Percentiles rank a stretch among this genome's conserved stretches.
Conservation (phyloP, 305 asterid species). For the Andrographis paniculata region DNA sequence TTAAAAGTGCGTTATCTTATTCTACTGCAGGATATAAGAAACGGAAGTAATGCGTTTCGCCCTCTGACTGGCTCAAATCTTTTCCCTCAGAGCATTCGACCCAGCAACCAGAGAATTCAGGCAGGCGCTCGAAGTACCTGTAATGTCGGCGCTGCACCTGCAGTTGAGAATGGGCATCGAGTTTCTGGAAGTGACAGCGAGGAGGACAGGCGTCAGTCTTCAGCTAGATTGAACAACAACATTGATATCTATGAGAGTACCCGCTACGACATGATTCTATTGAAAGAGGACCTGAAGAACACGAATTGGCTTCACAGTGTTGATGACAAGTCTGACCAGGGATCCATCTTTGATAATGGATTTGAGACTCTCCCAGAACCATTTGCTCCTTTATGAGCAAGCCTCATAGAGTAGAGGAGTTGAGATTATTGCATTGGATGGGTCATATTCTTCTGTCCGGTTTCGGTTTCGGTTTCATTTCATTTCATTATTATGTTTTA, state of each 20-base stretch:
- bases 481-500: too few species aligned
- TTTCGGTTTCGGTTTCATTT: too few species aligned
- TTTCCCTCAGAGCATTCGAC: constrained; percentile 93
- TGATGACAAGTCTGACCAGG: constrained; percentile 84
- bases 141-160: constrained; percentile 25
- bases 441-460: too few species aligned
- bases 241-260: constrained; percentile 80
- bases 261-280: constrained; percentile 75
- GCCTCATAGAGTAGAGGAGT: too few species aligned
- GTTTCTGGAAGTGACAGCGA: constrained; percentile 55
- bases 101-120: constrained; percentile 49
- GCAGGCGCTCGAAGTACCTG: constrained; percentile 25
- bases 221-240: constrained; percentile 47
- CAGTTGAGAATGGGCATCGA: constrained; percentile 46
- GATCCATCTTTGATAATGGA: constrained; percentile 73
- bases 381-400: constrained; percentile 54
- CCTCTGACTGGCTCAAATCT: constrained; percentile 69
- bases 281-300: constrained; percentile 85
- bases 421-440: too few species aligned
- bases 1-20: constrained; percentile 17
- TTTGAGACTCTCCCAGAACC: constrained; percentile 89
- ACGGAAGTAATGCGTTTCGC: constrained; percentile 52
- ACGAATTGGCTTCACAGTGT: constrained; percentile 83
- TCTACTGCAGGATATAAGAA: constrained; percentile 69
- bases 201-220: constrained; percentile 42